Percentiles rank a stretch among this genome's conserved stretches.
These are phyloP conservation scores for Sphaerobolus stellatus DNA, from an alignment of 1,284 basidiomycete genomes.

Conservation along the genomic window DNA sequence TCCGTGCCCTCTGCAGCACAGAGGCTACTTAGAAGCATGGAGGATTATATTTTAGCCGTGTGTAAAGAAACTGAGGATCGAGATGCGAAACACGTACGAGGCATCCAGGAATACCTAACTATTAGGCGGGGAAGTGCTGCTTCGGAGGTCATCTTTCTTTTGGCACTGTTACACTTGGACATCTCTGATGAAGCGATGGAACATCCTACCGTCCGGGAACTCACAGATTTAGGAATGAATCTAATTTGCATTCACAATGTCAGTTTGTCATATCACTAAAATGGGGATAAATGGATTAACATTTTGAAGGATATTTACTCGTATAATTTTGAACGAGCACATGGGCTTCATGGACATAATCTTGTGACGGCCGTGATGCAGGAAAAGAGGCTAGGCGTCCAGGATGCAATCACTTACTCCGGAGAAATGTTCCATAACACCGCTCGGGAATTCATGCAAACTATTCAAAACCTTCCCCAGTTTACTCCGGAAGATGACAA, in stretches of 20 bases:
- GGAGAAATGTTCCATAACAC: constrained; percentile 27
- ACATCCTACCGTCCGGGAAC: background rate
- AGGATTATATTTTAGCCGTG: background rate
- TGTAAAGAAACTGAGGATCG: background rate
- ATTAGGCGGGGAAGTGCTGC: background rate
- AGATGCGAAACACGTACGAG: background rate
- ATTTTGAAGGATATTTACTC: constrained; percentile 48
- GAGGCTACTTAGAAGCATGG: background rate
- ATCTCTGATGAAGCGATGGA: background rate
- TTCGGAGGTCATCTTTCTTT: background rate
- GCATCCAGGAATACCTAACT: background rate
- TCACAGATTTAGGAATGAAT: background rate
- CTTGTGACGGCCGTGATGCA: constrained; percentile 46
- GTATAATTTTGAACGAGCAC: constrained; percentile 9
- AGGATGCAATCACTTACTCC: constrained; percentile 36
- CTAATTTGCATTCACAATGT: background rate
- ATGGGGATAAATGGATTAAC: background rate
- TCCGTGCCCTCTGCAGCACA: background rate
- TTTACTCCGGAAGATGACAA: constrained; percentile 34
- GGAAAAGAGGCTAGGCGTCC: constrained; percentile 29
- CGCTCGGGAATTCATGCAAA: constrained; percentile 27
- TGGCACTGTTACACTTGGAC: background rate
- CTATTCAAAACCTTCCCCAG: constrained; percentile 30
- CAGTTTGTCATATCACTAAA: background rate
- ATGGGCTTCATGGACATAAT: constrained; percentile 47